Conservation (phyloP, 805 yeast genomes). For the Candida orba region DNA sequence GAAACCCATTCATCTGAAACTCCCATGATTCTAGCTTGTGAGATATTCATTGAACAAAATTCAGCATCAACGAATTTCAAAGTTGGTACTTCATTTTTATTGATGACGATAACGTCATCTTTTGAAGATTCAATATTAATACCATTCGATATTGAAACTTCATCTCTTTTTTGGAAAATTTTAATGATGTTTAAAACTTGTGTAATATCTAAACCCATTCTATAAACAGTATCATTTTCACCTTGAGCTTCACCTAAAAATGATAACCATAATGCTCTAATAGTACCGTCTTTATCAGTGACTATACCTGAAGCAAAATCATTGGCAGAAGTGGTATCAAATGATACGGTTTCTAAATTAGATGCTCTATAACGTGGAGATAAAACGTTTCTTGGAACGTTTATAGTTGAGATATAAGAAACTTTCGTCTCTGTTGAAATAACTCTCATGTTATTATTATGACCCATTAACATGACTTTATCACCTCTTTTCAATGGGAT, state of each 20-base stretch:
- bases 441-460: slow-evolving; percentile 59
- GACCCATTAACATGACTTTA: slow-evolving; percentile 71
- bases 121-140: background rate
- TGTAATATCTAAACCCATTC: slow-evolving; percentile 72
- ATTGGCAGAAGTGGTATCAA: slow-evolving; percentile 64
- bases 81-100: slow-evolving; percentile 32
- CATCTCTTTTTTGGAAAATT: slow-evolving; percentile 40
- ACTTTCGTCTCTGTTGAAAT: slow-evolving; percentile 71
- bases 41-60: slow-evolving; percentile 57
- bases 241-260: slow-evolving; percentile 68
- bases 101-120: slow-evolving; percentile 4
- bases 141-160: slow-evolving; percentile 13
- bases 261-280: slow-evolving; percentile 81
- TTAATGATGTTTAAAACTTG: slow-evolving; percentile 54
- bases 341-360: slow-evolving; percentile 67
- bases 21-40: slow-evolving; percentile 79
- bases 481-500: slow-evolving; percentile 67
- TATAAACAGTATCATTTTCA: slow-evolving; percentile 55
- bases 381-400: slow-evolving; percentile 58
- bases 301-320: slow-evolving; percentile 78
- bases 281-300: slow-evolving; percentile 68
- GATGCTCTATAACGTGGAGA: slow-evolving; percentile 83
- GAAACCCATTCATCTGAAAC: slow-evolving; percentile 80
- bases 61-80: slow-evolving; percentile 75
- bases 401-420: slow-evolving; percentile 67